Conservation (phyloP, 1,139 yeast species). For the Suhomyces choctaworum region DNA sequence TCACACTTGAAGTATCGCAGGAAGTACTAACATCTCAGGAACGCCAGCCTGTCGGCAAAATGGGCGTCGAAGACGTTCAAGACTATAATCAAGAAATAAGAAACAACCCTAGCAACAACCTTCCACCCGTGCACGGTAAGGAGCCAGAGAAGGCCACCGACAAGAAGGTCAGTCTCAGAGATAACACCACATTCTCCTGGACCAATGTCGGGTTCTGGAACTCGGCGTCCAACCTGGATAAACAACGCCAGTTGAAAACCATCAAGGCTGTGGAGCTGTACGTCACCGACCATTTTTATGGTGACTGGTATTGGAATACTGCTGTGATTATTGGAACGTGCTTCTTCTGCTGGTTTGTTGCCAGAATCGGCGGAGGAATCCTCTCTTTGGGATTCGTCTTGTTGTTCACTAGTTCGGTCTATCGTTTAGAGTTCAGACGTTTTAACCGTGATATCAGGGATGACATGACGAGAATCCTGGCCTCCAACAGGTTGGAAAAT, state of each 20-base stretch:
- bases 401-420: conserved; percentile 62
- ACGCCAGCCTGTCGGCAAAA: conserved; percentile 11
- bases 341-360: conserved; percentile 65
- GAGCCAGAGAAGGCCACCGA: conserved; percentile 15
- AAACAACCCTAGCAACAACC: conserved; percentile 18
- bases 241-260: conserved; percentile 25
- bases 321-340: conserved; percentile 67
- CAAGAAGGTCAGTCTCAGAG: conserved; percentile 28
- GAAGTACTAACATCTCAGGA: neutral
- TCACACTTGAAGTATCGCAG: neutral
- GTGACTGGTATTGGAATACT: conserved; percentile 74
- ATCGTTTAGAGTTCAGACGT: conserved; percentile 69
- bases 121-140: conserved; percentile 30
- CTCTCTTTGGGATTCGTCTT: conserved; percentile 59
- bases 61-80: conserved; percentile 31
- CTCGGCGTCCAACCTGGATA: conserved; percentile 23
- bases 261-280: conserved; percentile 51
- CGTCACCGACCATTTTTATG: conserved; percentile 64
- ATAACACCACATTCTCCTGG: conserved; percentile 44
- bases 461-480: conserved; percentile 63
- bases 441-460: conserved; percentile 72
- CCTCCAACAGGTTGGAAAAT: conserved; percentile 60
- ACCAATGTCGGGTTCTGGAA: conserved; percentile 46
- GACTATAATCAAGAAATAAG: conserved; percentile 28
- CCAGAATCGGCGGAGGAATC: conserved; percentile 56